phyloP scores from a whole-genome alignment of 331 rosid genomes.

The Ulmus americana region DNA sequence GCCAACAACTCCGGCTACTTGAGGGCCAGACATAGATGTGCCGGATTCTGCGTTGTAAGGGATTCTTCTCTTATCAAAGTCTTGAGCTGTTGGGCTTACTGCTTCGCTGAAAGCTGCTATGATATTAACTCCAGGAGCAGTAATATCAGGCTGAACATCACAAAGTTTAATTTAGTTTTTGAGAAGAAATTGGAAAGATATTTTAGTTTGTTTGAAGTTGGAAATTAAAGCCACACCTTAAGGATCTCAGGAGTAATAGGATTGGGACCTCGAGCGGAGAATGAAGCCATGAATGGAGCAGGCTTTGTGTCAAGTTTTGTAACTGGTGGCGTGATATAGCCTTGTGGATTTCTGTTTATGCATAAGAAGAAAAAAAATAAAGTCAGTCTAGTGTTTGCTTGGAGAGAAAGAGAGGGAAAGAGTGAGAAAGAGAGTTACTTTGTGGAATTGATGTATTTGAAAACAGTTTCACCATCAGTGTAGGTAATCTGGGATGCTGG shows the following conservation, averaged over 20 bases:
- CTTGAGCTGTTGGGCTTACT: conserved; percentile 28
- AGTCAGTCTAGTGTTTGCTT: neutral
- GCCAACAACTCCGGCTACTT: conserved; percentile 61
- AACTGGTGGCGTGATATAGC: conserved; percentile 37
- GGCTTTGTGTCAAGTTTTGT: conserved; percentile 36
- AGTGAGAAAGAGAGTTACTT: conserved; percentile 22
- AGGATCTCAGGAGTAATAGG: conserved; percentile 41
- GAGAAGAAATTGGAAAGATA: too few relatives aligned
- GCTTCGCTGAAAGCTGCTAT: conserved; percentile 52
- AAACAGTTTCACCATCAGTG: conserved; percentile 42
- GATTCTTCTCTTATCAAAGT: conserved; percentile 33
- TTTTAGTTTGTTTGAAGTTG: neutral
- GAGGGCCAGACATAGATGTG: conserved; percentile 84
- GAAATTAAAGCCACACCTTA: conserved; percentile 27
- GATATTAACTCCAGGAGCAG: conserved; percentile 72
- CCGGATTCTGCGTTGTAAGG: conserved; percentile 49
- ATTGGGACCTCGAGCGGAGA: conserved; percentile 73
- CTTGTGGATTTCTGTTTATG: conserved; percentile 46
- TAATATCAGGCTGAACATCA: conserved; percentile 59
- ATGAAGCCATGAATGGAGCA: conserved; percentile 58
- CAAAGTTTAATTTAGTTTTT: neutral
- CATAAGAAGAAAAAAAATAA: neutral
- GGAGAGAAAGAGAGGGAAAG: neutral
- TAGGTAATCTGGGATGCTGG: conserved; percentile 52
- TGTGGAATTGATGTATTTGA: conserved; percentile 49